Conservation (phyloP, 2,329 filamentous ascomycete species). For the Phaeoacremonium minimum region DNA sequence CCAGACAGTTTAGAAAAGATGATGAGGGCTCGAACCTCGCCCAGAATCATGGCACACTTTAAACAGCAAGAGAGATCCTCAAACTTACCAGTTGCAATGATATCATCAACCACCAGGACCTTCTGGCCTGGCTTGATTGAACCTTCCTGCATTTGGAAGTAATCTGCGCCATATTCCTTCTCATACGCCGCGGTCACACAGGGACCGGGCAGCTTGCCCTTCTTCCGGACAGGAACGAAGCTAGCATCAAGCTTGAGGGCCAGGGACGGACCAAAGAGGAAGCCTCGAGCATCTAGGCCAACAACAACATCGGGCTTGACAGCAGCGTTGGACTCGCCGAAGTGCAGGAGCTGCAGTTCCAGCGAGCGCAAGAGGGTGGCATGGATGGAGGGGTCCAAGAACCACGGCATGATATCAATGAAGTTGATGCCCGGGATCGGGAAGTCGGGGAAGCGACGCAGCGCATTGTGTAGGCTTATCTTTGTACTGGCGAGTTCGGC, state of each 20-base stretch:
- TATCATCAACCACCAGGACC: constrained; percentile 92
- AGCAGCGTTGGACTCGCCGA: constrained; percentile 24
- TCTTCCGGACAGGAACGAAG: constrained; percentile 92
- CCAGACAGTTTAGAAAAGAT: no score
- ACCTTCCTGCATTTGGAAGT: constrained; percentile 92
- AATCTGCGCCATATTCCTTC: constrained; percentile 95
- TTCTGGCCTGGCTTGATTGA: constrained; percentile 81
- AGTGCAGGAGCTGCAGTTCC: constrained; percentile 71
- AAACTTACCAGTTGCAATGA: constrained; percentile 96
- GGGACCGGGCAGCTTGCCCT: constrained; percentile 90
- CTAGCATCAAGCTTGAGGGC: constrained; percentile 77
- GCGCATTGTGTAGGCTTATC: constrained; percentile 65
- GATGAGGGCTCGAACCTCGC: no score
- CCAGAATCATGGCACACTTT: no score
- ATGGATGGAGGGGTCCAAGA: constrained; percentile 73
- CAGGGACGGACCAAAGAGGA: constrained; percentile 88
- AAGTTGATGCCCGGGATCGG: constrained; percentile 90
- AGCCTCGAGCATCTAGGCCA: constrained; percentile 89
- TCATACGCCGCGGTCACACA: constrained; percentile 81
- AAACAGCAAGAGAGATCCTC: no score
- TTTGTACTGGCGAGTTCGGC: constrained; percentile 64
- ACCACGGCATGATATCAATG: constrained; percentile 96
- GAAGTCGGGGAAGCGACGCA: constrained; percentile 89
- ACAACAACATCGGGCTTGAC: constrained; percentile 83
- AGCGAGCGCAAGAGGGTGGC: constrained; percentile 76